Evolutionary conservation across 2,329 filamentous ascomycete species (phyloP), one percentile per base, ranked within the genome.

Genomic region (Fragosphaeria purpurea): DNA sequence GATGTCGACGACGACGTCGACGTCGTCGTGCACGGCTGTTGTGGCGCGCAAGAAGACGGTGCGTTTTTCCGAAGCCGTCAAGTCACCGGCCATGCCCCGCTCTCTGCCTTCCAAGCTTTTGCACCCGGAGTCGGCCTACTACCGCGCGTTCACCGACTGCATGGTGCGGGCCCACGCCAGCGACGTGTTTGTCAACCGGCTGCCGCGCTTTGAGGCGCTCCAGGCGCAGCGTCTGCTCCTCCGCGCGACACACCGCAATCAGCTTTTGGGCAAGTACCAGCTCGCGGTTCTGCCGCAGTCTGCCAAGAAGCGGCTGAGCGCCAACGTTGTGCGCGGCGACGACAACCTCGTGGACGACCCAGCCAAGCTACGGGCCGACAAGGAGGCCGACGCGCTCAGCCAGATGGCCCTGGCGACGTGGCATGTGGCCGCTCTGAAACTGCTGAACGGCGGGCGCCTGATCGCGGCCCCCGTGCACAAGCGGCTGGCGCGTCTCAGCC

Each of bases 131-230:
- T 83, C 85, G 4, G 86, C 90, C 5, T 96, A 95, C 67, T 91
- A 89, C 69, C 84, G 86, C 54, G 88, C 88, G 8, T 96, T 95
- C 65, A 82, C 88, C 58, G 82, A 85, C 61, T 77, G 87, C 57
- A 71, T 83, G 44, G 76, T 86, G 52, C 79, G 79, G 35, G 80
- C 80, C 11, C 80, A 79, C 51, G 73, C 75, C 48, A 71, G 75
- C 13, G 93, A 97, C 65, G 82, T 84, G 8, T 95, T 95, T 63
- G 78, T 95, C 50, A 86, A 95, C 65, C 85, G 88, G 41, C 81
- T 88, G 51, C 79, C 86, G 31, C 85, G 93, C 46, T 94, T 91
- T 53, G 91, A 97, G 64, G 88, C 88, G 31, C 75, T 96, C 45
- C 91, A 96, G 63, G 80, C 88, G 33, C 81, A 86, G 61, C 85